Evolutionary conservation across 495 filamentous ascomycete genomes (phyloP), one percentile per base, ranked within the genome.

Genomic region (Chaetomidium leptoderma): DNA sequence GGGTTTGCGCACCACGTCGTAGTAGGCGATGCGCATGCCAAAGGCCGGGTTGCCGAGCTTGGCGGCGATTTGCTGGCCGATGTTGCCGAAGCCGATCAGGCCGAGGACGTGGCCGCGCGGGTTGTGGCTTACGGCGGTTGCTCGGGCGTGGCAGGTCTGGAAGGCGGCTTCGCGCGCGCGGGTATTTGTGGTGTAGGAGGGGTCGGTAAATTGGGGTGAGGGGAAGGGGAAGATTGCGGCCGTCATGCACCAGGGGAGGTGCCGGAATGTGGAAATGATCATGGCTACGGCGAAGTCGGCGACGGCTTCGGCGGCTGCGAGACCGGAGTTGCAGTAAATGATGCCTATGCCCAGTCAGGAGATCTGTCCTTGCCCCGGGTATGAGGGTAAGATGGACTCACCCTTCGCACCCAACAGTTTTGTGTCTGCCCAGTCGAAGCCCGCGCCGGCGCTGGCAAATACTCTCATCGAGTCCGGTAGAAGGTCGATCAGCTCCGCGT

Each of bases 401-500:
- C 87, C 87, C 65, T 74, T 76, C 66, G 85, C 78, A 6, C 83
- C 88, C 58, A 91, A 66, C n/a, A 79, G 61, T 65, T 81, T 76
- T 21, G 82, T 85, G 65, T 92, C 85, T 32, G 83, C 87, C 86
- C 88, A 90, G 68, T 91, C 87, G 62, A 85, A 90, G 4, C 86
- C 87, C 14, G 88, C 85, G 13, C 87, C 88, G 4, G 88, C 86
- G 59, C 81, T 85, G 16, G 87, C 86, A 70, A 84, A 88, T 2
- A 90, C 80, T 65, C 78, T 83, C 59, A 87, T 83, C 5, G 78
- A 80, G 24, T 74, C 61, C 0, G 88, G 88, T 13, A 92, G 73
- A 32, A 89, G 65, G 4, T 73, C 68, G 33, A 91, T 84, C 42
- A 90, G 70, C 66, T 91, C 87, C 32, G 73, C 71, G 65, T 91